Evolutionary conservation across 345 rosid species (phyloP).

Genomic region (Linum trigynum): DNA sequence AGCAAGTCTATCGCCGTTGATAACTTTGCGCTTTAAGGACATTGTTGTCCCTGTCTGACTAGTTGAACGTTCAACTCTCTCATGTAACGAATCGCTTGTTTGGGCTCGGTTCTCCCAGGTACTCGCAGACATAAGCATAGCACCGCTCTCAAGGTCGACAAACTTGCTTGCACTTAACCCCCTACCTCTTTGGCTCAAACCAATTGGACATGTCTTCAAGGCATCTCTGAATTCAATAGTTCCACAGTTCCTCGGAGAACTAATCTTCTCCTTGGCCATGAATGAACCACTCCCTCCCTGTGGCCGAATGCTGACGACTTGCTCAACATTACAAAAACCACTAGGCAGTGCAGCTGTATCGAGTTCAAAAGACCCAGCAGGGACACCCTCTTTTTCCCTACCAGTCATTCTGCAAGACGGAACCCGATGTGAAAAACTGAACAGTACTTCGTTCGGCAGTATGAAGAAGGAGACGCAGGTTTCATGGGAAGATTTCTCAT

Average conservation of each 20-base stretch:
- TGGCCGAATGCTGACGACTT: conserved; percentile 10
- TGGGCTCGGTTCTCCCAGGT: neutral
- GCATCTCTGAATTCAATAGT: too few relatives aligned
- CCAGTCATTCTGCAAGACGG: conserved; percentile 71
- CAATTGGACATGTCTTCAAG: neutral
- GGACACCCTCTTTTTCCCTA: conserved; percentile 60
- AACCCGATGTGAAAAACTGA: conserved; percentile 62
- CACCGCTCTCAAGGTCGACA: neutral
- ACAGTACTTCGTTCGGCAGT: conserved; percentile 32
- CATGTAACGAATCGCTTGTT: neutral
- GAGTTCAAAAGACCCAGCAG: conserved; percentile 64
- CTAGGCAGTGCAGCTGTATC: conserved; percentile 67
- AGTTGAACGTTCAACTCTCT: too few relatives aligned
- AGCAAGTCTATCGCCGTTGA: too few relatives aligned
- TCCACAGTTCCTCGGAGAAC: neutral
- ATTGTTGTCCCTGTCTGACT: too few relatives aligned
- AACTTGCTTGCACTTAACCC: neutral
- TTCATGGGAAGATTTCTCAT: conserved; percentile 24
- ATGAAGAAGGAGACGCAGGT: conserved; percentile 31
- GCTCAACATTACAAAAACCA: conserved; percentile 12
- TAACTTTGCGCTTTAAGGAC: too few relatives aligned
- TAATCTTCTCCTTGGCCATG: neutral
- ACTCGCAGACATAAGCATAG: neutral
- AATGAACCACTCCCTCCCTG: neutral
- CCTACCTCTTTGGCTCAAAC: neutral